Base-by-base conservation (phyloP, 306 rosid species). In the Abrus precatorius region DNA sequence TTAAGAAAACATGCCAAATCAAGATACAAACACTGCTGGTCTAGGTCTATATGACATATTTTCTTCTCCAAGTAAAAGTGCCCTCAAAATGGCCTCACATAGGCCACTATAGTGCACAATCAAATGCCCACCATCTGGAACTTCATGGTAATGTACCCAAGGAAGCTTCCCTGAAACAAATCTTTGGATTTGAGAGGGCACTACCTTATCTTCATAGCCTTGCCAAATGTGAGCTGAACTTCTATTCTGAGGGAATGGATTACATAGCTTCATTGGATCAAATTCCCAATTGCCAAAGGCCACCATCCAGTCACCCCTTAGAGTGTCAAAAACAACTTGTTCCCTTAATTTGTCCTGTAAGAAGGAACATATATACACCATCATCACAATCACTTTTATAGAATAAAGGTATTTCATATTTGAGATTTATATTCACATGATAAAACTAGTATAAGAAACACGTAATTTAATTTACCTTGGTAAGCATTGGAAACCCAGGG, bases 401-500 rank as follows among this genome's bases (percentile, higher is more conserved):
- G 12, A 83, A 54, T n/a, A 68, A n/a, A 44, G 8, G 9, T 27
- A 8, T 27, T 40, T 14, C 1, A 49, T 40, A 0, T 14, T 38
- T 41, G 1, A 0, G 40, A 20, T 20, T 20, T 20, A 20, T 20
- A 20, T 55, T 62, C 20, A 44, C 71, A 29, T 20, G 4, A 44
- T 47, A 44, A 68, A 75, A 57, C 47, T 28, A 56, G 70, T 55
- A 45, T 20, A 69, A 52, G 78, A 36, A 82, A 74, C 61, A 80
- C 74, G 49, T 41, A 48, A 43, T 82, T 57, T 86, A 48, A 43
- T 82, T 57, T 86, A 89, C 99, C 99, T 88, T 88, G 66, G 94
- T 86, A 50, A 93, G 92, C 99, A 92, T 95, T 4, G 97, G 99
- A 81, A 95, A 95, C 27, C 99, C 99, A 0, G 91, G 92, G n/a